Conservation (phyloP, 768 basidiomycete genomes). For the Hypholoma sublateritium region DNA sequence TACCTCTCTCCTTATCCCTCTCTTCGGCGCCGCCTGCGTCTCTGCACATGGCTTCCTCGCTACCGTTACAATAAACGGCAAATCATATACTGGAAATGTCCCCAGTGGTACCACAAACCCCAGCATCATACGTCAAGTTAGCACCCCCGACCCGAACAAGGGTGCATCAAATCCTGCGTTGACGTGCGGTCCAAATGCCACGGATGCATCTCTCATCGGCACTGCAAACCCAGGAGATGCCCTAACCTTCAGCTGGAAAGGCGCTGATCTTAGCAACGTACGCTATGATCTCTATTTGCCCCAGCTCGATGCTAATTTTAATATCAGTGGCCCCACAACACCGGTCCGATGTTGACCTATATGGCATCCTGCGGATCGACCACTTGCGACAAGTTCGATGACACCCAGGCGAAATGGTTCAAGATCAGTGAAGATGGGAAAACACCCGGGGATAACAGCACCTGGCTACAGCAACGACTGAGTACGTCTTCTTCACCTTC, state of each 20-base stretch:
- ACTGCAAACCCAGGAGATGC: conserved; percentile 59
- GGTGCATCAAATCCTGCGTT: conserved; percentile 54
- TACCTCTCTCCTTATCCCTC: conserved; percentile 25
- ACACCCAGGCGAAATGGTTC: conserved; percentile 67
- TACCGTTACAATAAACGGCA: conserved; percentile 38
- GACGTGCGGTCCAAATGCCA: conserved; percentile 60
- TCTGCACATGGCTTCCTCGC: conserved; percentile 47
- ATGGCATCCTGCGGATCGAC: conserved; percentile 61
- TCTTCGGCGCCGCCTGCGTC: conserved; percentile 35
- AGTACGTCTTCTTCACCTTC: conserved; percentile 34
- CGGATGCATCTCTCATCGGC: conserved; percentile 48
- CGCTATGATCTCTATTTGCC: conserved; percentile 13
- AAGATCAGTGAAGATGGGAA: conserved; percentile 61
- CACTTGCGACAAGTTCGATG: conserved; percentile 60
- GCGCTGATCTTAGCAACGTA: conserved; percentile 37
- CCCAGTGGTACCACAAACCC: conserved; percentile 18
- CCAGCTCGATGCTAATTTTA: background rate
- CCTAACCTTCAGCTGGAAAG: conserved; percentile 59
- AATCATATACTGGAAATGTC: conserved; percentile 34
- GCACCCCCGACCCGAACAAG: conserved; percentile 41
- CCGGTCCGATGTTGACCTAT: conserved; percentile 74
- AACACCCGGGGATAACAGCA: conserved; percentile 26
- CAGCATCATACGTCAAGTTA: conserved; percentile 43
- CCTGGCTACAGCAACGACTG: conserved; percentile 56
- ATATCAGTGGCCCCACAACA: conserved; percentile 50